Evolutionary conservation across 495 filamentous ascomycete species (phyloP).

Genomic region (Podospora comata): DNA sequence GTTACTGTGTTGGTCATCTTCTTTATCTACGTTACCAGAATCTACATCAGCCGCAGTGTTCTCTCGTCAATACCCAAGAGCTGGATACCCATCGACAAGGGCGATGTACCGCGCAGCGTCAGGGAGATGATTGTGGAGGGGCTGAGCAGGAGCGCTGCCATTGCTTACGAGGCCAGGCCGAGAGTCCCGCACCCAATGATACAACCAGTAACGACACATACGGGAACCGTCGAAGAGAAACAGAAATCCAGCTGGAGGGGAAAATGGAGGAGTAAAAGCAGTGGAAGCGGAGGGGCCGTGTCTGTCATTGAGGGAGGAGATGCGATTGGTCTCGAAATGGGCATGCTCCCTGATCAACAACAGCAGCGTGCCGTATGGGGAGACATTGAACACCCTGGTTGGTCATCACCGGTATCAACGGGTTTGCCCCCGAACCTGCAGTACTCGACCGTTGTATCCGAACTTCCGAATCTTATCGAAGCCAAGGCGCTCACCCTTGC

Average conservation of each 20-base stretch:
- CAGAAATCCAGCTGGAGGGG: conserved; percentile 5
- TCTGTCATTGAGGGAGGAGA: conserved; percentile 3
- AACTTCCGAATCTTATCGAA: conserved; percentile 89
- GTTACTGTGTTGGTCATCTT: conserved; percentile 66
- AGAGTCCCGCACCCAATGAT: conserved; percentile 39
- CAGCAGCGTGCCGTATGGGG: conserved; percentile 62
- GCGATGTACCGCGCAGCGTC: conserved; percentile 69
- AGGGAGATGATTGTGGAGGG: conserved; percentile 68
- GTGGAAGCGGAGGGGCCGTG: conserved; percentile 23
- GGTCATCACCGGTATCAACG: conserved; percentile 72
- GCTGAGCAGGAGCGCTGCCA: conserved; percentile 70
- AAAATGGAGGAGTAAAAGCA: conserved; percentile 25
- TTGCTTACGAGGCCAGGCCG: conserved; percentile 77
- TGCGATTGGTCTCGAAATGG: conserved; percentile 11
- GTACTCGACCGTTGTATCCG: conserved; percentile 74
- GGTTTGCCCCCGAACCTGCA: conserved; percentile 71
- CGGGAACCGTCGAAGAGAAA: conserved; percentile 19
- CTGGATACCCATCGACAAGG: conserved; percentile 78
- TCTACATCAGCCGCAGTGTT: conserved; percentile 80
- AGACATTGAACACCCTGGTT: conserved; percentile 77
- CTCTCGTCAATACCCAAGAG: conserved; percentile 78
- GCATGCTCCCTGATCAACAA: conserved; percentile 16
- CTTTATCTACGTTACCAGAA: conserved; percentile 78
- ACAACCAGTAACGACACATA: not conserved
- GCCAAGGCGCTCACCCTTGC: conserved; percentile 85